Conservation (phyloP, 2,329 filamentous ascomycete genomes). For the Stagonosporopsis chrysanthemi region DNA sequence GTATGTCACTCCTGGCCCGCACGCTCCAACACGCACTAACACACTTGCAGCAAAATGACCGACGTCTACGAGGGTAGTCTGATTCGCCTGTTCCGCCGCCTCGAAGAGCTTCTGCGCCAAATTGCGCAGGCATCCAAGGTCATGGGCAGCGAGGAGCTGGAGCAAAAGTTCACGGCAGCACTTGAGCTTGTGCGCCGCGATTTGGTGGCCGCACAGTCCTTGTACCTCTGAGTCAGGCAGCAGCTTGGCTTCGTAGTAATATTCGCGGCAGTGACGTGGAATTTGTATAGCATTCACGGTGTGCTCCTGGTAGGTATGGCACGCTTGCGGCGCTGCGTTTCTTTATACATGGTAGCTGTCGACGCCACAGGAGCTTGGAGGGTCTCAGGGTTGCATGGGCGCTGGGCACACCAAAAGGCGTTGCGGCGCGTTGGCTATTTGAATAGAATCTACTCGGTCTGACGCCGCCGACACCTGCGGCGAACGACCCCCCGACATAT, state of each 20-base stretch:
- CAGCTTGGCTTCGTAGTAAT: conserved; percentile 7
- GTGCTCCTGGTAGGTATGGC: conserved; percentile 25
- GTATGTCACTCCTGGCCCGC: conserved; percentile 63
- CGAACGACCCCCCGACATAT: conserved; percentile 33
- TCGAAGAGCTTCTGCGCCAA: conserved; percentile 93
- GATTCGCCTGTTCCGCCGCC: conserved; percentile 91
- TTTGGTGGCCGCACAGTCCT: conserved; percentile 91
- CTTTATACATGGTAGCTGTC: conserved; percentile 23
- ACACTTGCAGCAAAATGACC: conserved; percentile 86
- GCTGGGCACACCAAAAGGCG: conserved; percentile 23
- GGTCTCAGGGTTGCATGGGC: conserved; percentile 32
- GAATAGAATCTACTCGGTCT: conserved; percentile 45
- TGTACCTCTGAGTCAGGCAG: conserved; percentile 70
- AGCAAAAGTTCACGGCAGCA: conserved; percentile 88
- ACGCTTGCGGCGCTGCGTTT: conserved; percentile 23
- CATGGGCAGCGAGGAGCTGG: conserved; percentile 95
- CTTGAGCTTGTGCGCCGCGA: conserved; percentile 87
- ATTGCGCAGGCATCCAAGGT: conserved; percentile 96
- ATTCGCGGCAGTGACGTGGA: conserved; percentile 8
- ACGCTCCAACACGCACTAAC: conserved; percentile 5
- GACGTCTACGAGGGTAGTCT: conserved; percentile 96
- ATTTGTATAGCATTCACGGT: conserved; percentile 23
- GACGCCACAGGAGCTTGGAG: conserved; percentile 24
- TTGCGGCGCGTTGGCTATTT: conserved; percentile 26
- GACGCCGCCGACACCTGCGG: conserved; percentile 26